These are phyloP conservation scores for Scutellaria baicalensis DNA, from an alignment of 257 asterid species.

Conservation along the genomic window DNA sequence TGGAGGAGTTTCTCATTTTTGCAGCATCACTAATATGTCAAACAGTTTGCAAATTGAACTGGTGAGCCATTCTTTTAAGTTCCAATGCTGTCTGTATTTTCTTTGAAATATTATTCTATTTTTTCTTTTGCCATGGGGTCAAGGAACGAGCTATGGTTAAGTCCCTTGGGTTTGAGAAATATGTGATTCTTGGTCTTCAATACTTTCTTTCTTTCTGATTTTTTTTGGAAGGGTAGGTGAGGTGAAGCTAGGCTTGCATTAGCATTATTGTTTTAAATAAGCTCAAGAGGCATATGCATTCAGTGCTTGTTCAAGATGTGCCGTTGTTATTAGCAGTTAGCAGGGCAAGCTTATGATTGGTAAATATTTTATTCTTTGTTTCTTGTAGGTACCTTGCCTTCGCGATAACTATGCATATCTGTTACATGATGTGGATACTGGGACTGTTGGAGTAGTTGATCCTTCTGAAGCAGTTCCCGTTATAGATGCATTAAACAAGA, in stretches of 20 bases:
- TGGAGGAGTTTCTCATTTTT: slow-evolving; percentile 68
- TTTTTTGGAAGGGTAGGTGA: not conserved
- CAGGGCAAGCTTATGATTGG: not conserved
- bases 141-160: not conserved
- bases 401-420: slow-evolving; percentile 90
- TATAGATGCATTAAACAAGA: slow-evolving; percentile 65
- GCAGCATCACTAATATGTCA: slow-evolving; percentile 63
- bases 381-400: slow-evolving; percentile 79
- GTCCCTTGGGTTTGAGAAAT: not conserved
- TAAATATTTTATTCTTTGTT: not conserved
- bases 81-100: not conserved
- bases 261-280: not conserved
- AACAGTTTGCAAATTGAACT: slow-evolving; percentile 73
- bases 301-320: not conserved
- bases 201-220: not conserved
- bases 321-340: not conserved
- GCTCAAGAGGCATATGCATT: not conserved
- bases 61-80: slow-evolving; percentile 36
- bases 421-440: slow-evolving; percentile 80
- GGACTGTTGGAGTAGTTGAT: slow-evolving; percentile 97
- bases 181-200: not conserved
- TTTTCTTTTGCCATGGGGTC: not conserved
- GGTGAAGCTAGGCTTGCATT: not conserved
- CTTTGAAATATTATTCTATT: not conserved
- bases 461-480: slow-evolving; percentile 92